Evolutionary conservation across 495 filamentous ascomycete genomes (phyloP).

Genomic region (Penicillium goetzii): DNA sequence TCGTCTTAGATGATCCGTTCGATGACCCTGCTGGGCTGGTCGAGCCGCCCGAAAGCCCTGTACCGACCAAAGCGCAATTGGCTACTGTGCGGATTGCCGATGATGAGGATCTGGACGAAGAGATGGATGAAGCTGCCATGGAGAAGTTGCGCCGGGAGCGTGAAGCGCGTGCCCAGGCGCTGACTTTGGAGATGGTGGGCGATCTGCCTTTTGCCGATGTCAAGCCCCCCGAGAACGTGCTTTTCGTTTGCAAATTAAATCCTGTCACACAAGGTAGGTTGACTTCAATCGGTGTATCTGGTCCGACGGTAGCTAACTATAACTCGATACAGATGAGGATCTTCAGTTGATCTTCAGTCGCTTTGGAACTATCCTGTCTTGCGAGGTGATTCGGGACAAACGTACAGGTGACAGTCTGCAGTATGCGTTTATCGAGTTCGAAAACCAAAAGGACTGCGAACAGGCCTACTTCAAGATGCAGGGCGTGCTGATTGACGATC

Average conservation of each 20-base stretch:
- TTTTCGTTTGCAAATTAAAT: conserved; percentile 98
- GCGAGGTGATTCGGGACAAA: conserved; percentile 94
- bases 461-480: conserved; percentile 99
- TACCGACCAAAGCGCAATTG: conserved; percentile 80
- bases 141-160: conserved; percentile 84
- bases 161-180: conserved; percentile 89
- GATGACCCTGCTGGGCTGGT: conserved; percentile 74
- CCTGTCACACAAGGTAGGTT: conserved; percentile 80
- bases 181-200: conserved; percentile 97
- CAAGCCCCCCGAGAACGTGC: conserved; percentile 93
- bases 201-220: conserved; percentile 98
- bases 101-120: conserved; percentile 77
- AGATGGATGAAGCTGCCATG: conserved; percentile 74
- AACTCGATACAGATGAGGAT: conserved; percentile 72
- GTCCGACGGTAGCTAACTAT: conserved; percentile 12
- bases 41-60: conserved; percentile 77
- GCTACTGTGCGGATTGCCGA: conserved; percentile 92
- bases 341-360: conserved; percentile 94
- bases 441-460: conserved; percentile 88
- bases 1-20: conserved; percentile 87
- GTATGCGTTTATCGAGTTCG: conserved; percentile 98
- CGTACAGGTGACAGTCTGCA: conserved; percentile 94
- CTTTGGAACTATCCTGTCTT: conserved; percentile 92
- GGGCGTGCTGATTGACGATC: conserved; percentile 92
- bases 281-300: background rate